phyloP scores from a whole-genome alignment of 805 yeast species.

The Sporopachydermia lactativora region DNA sequence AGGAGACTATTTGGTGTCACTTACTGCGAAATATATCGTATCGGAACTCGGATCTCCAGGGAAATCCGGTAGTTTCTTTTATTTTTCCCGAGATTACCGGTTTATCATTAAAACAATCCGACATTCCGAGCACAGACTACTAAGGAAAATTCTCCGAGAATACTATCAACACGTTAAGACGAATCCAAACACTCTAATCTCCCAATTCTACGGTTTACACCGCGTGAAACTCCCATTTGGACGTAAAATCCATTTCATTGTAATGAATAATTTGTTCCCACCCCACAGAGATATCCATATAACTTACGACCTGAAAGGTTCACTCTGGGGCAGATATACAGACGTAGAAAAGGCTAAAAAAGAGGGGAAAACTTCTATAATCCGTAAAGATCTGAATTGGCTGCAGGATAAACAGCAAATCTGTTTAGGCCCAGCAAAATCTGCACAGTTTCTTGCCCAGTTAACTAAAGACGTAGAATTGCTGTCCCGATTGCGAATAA shows the following conservation, averaged over 20 bases:
- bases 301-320: constrained; percentile 88
- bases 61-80: constrained; percentile 91
- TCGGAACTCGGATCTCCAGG: constrained; percentile 94
- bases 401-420: constrained; percentile 48
- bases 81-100: constrained; percentile 85
- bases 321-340: constrained; percentile 58
- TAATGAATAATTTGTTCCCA: constrained; percentile 95
- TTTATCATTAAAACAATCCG: constrained; percentile 94
- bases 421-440: constrained; percentile 63
- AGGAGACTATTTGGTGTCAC: constrained; percentile 84
- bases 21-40: constrained; percentile 85
- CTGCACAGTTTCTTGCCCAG: constrained; percentile 48
- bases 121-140: constrained; percentile 79
- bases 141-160: constrained; percentile 56
- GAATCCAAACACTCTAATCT: constrained; percentile 78
- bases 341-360: constrained; percentile 8
- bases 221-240: constrained; percentile 78
- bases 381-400: constrained; percentile 85
- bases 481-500: constrained; percentile 62
- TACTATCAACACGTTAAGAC: constrained; percentile 69
- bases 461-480: constrained; percentile 61
- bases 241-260: constrained; percentile 80
- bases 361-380: constrained; percentile 21
- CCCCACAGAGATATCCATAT: constrained; percentile 77
- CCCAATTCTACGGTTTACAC: constrained; percentile 95